Conservation (phyloP, 495 filamentous ascomycete genomes). For the Alectoria sarmentosa region DNA sequence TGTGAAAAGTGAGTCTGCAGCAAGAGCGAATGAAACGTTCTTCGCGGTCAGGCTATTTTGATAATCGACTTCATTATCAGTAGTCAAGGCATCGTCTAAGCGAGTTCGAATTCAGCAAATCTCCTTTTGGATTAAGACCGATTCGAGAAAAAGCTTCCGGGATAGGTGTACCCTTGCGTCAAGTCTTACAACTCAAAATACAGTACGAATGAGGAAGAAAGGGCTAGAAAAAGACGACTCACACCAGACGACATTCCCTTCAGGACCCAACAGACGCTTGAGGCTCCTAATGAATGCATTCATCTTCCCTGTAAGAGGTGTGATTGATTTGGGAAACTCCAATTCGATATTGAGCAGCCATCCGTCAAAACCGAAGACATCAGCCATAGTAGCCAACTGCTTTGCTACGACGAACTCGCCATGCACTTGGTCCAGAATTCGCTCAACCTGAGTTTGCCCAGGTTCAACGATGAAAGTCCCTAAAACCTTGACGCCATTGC, state of each 20-base stretch:
- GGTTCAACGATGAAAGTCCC: slow-evolving; percentile 39
- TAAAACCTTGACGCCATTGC: slow-evolving; percentile 37
- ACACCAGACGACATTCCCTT: slow-evolving; percentile 35
- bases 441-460: slow-evolving; percentile 25
- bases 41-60: slow-evolving; percentile 36
- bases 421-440: slow-evolving; percentile 29
- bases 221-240: neutral
- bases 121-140: no score
- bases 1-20: slow-evolving; percentile 33
- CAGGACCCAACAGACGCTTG: slow-evolving; percentile 25
- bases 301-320: slow-evolving; percentile 24
- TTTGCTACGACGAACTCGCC: slow-evolving; percentile 31
- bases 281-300: slow-evolving; percentile 31
- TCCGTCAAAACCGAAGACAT: slow-evolving; percentile 41
- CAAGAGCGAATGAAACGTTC: slow-evolving; percentile 31
- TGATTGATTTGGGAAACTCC: slow-evolving; percentile 30
- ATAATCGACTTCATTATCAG: slow-evolving; percentile 34
- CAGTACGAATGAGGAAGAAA: neutral
- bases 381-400: slow-evolving; percentile 33
- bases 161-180: no score
- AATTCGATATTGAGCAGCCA: slow-evolving; percentile 43
- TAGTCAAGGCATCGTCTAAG: slow-evolving; percentile 37
- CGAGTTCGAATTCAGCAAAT: no score
- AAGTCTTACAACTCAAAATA: no score
- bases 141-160: no score